phyloP scores from a whole-genome alignment of 257 asterid species.

The Verbena officinalis region DNA sequence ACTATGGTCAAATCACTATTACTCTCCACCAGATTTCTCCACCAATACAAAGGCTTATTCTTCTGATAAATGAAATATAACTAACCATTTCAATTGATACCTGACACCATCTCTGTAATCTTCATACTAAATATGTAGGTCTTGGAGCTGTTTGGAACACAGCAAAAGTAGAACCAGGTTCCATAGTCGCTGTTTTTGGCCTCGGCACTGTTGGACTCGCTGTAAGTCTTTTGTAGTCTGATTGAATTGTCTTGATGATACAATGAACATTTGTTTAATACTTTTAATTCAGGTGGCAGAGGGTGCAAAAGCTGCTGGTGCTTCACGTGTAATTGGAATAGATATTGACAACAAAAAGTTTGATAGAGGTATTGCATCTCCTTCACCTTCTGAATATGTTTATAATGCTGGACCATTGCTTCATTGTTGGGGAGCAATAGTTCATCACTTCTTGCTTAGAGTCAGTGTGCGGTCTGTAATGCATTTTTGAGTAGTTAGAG shows the following conservation, averaged over 20 bases:
- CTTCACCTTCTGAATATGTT: conserved; percentile 8
- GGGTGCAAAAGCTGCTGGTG: conserved; percentile 99
- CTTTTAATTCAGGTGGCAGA: conserved; percentile 78
- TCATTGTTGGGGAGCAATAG: background rate
- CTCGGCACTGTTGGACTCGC: conserved; percentile 98
- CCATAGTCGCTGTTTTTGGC: conserved; percentile 94
- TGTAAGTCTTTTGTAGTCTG: conserved; percentile 54
- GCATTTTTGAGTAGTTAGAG: background rate
- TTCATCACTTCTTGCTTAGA: background rate
- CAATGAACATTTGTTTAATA: conserved; percentile 22
- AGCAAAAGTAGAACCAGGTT: conserved; percentile 94
- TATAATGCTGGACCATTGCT: background rate
- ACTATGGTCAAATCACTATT: background rate
- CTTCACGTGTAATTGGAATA: conserved; percentile 91
- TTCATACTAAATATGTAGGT: conserved; percentile 45
- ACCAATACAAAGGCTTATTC: background rate
- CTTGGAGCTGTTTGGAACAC: conserved; percentile 99
- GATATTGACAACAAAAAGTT: conserved; percentile 89
- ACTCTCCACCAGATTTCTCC: background rate
- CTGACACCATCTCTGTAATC: background rate
- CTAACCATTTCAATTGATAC: background rate
- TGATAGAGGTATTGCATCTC: conserved; percentile 54
- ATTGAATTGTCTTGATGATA: conserved; percentile 19
- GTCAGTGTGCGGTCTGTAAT: background rate
- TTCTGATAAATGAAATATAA: background rate